phyloP scores from a whole-genome alignment of 2,329 filamentous ascomycete species.

The Coniochaeta hoffmannii region DNA sequence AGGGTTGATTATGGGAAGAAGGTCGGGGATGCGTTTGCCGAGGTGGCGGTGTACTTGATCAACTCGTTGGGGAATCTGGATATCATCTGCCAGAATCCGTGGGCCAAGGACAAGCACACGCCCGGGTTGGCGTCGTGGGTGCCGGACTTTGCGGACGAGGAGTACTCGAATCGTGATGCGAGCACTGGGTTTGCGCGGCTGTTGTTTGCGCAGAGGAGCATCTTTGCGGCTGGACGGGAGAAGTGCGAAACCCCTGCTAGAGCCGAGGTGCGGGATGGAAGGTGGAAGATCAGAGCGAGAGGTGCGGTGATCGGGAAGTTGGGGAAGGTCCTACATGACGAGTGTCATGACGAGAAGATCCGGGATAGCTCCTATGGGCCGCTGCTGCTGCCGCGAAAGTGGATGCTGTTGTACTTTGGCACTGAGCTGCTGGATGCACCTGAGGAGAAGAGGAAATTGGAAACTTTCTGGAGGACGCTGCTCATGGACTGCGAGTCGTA shows the following conservation, averaged over 20 bases:
- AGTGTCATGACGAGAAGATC: background rate
- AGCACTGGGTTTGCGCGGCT: background rate
- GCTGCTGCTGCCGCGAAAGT: background rate
- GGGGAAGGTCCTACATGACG: background rate
- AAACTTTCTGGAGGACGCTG: conserved; percentile 9
- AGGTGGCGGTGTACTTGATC: conserved; percentile 4
- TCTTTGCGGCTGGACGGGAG: background rate
- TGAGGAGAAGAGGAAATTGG: background rate
- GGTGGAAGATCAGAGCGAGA: background rate
- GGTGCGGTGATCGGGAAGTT: background rate
- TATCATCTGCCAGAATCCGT: conserved; percentile 3
- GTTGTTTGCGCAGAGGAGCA: conserved; percentile 2
- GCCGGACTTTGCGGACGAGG: conserved; percentile 1
- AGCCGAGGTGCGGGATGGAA: background rate
- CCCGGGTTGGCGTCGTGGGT: conserved; percentile 5
- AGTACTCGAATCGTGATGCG: background rate
- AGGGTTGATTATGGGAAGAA: conserved; percentile 11
- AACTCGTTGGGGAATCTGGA: conserved; percentile 10
- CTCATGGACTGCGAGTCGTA: conserved; percentile 8
- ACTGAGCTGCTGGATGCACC: conserved; percentile 1
- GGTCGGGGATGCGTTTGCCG: conserved; percentile 3
- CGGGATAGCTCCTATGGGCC: background rate
- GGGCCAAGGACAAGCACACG: conserved; percentile 6
- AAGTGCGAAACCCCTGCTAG: background rate
- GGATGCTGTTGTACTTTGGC: conserved; percentile 1